Conservation (phyloP, 441 rosid genomes). For the Jatropha podagrica region DNA sequence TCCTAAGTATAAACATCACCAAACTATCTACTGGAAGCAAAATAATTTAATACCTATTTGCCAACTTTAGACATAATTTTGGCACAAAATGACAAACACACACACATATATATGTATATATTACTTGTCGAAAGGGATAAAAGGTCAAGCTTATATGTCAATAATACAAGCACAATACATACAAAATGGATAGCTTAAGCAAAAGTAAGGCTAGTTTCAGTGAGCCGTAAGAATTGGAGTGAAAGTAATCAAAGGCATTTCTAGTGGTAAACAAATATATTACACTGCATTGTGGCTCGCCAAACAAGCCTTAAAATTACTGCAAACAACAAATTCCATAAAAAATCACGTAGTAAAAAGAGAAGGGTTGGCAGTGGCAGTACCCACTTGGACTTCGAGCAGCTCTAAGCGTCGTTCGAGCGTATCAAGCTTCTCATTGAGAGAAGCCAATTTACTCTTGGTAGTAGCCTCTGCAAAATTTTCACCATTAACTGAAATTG, state of each 20-base stretch:
- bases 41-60: not conserved
- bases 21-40: not conserved
- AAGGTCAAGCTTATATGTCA: not conserved
- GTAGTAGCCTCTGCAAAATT: slow-evolving; percentile 64
- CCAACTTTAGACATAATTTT: not conserved
- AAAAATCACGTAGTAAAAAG: slow-evolving; percentile 41
- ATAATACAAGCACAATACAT: slow-evolving; percentile 3
- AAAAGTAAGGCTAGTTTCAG: not conserved
- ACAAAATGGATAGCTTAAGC: slow-evolving; percentile 6
- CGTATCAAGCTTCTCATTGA: slow-evolving; percentile 46
- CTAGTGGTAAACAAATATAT: too few relatives aligned
- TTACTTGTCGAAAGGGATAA: not conserved
- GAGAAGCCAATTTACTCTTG: slow-evolving; percentile 48
- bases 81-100: slow-evolving; percentile 10
- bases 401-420: slow-evolving; percentile 88
- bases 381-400: slow-evolving; percentile 91
- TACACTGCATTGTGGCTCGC: too few relatives aligned
- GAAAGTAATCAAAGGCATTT: too few relatives aligned
- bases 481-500: not conserved
- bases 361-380: slow-evolving; percentile 84
- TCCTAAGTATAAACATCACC: not conserved
- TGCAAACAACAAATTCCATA: not conserved
- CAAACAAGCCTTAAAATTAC: not conserved
- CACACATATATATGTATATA: not conserved
- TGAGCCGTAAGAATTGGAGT: too few relatives aligned